Base-by-base conservation (phyloP, 2,329 filamentous ascomycete genomes). In the Keithomyces neogunnii region DNA sequence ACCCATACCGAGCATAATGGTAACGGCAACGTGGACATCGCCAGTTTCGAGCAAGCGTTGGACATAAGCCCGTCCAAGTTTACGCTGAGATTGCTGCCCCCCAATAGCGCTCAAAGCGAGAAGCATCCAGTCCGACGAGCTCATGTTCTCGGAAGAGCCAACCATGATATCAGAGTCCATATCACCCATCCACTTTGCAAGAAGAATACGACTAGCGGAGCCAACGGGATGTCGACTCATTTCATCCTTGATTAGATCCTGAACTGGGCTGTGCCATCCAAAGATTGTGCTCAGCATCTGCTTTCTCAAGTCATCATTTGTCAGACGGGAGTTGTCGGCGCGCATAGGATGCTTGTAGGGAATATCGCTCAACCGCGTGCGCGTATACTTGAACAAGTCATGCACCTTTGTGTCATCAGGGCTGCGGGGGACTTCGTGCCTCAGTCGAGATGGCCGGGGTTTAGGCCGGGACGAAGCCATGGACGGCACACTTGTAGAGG, bases 231-330 rank as follows among this genome's bases (percentile, higher is more conserved):
- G 89, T 26, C 85, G 80, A 54, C 76, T 78, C 72, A 95, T 76
- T 66, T 99, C 93, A 65, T 97, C 91, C 8, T 84, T 80, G 50
- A 99, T 82, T 47, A 99, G 70, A 44, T 85, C 84, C 45, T 89
- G 80, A 40, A 92, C 84, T 59, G 95, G 89, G 51, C 85, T 84
- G 49, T 92, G 85, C 91, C 93, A 99, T 3, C 93, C 93, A 66
- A 99, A 99, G 2, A 99, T 90, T 5, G 91, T 86, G 58, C 80
- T 88, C 4, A 99, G 77, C 91, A 99, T 96, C 66, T 96, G 91
- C 45, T 79, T 80, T 46, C 92, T 84, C 44, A 96, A 77, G 58
- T 95, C 85, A 59, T 96, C 86, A 54, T 84, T 85, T 3, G 86
- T 88, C 29, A 89, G 69, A 31, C 77, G 77, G 3, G 73, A 67